These are phyloP conservation scores for Chaetoceros tenuissimus DNA, from an alignment of 108 stramenopile species.

Conservation along the genomic window DNA sequence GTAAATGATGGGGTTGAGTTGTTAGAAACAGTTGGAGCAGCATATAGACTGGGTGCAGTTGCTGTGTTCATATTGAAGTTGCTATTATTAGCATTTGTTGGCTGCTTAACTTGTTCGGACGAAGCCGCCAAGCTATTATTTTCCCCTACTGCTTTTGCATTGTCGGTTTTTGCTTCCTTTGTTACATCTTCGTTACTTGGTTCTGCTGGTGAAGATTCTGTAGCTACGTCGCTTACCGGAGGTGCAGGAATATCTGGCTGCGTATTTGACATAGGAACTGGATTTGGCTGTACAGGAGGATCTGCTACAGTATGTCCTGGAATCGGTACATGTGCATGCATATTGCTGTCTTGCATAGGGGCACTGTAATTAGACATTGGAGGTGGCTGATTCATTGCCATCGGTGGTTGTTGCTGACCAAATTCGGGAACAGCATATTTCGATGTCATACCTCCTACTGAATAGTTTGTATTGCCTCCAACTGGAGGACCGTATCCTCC, in stretches of 20 bases:
- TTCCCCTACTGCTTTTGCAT: neutral
- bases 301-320: neutral
- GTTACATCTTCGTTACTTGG: no score
- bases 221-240: neutral
- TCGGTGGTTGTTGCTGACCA: constrained; percentile 3
- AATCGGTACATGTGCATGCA: neutral
- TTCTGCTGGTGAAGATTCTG: neutral
- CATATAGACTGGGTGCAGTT: constrained; percentile 4
- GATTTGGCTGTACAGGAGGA: neutral
- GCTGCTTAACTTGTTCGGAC: neutral
- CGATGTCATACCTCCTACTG: constrained; percentile 1
- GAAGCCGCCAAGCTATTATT: neutral
- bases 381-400: neutral
- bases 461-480: constrained; percentile 4
- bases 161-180: neutral
- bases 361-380: neutral
- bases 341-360: neutral
- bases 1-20: neutral
- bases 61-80: neutral
- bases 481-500: neutral
- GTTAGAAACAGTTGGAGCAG: constrained; percentile 6
- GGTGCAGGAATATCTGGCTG: constrained; percentile 4
- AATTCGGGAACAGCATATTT: neutral
- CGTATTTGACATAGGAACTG: constrained; percentile 6
- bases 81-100: no score